Evolutionary conservation across 345 rosid species (phyloP).

Genomic region (Corymbia maculata): DNA sequence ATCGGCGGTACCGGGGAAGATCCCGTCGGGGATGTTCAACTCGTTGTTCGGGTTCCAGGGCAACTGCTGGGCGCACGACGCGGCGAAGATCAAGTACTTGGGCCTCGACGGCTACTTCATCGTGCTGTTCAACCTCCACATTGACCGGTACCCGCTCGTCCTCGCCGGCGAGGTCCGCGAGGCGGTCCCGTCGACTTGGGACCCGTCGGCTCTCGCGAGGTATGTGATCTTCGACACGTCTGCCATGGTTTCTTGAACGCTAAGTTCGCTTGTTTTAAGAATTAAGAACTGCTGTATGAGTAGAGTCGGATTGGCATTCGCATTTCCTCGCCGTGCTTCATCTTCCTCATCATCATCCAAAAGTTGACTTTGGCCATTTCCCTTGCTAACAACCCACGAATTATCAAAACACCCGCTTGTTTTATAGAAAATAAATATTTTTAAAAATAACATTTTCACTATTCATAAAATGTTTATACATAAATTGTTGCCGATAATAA

Average conservation of each 20-base stretch:
- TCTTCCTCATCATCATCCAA: background rate
- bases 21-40: constrained; percentile 78
- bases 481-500: background rate
- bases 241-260: background rate
- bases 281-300: background rate
- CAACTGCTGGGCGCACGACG: constrained; percentile 72
- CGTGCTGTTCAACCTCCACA: constrained; percentile 40
- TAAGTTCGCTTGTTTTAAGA: background rate
- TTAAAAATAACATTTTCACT: too few species aligned
- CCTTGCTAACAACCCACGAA: background rate
- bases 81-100: constrained; percentile 46
- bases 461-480: too few species aligned
- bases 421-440: too few species aligned
- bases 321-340: background rate
- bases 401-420: background rate
- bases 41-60: constrained; percentile 63
- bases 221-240: background rate
- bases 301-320: background rate
- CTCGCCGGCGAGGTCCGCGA: constrained; percentile 53
- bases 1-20: constrained; percentile 55
- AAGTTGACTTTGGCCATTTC: background rate
- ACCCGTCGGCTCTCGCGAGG: constrained; percentile 77
- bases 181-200: constrained; percentile 80
- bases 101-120: constrained; percentile 73
- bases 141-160: constrained; percentile 57